These are phyloP conservation scores for Fusarium robinianum DNA, from an alignment of 2,329 filamentous ascomycete genomes.

Conservation along the genomic window DNA sequence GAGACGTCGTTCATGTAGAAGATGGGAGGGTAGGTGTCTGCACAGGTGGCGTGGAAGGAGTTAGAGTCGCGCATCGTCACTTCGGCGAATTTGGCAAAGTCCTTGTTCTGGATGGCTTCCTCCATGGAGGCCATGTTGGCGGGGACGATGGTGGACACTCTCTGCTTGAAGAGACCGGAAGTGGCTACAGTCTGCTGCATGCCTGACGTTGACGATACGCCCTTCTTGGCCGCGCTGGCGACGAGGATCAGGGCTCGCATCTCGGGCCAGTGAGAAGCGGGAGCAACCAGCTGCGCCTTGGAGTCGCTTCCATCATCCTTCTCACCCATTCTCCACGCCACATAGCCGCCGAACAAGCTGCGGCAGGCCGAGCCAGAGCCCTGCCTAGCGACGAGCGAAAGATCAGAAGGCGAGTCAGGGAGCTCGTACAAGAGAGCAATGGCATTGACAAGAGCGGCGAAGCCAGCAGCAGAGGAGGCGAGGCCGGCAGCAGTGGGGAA, in stretches of 20 bases:
- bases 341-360: slow-evolving; percentile 91
- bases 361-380: slow-evolving; percentile 95
- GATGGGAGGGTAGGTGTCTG: slow-evolving; percentile 95
- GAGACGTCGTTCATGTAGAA: slow-evolving; percentile 98
- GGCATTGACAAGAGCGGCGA: slow-evolving; percentile 75
- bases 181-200: slow-evolving; percentile 98
- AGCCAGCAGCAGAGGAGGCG: slow-evolving; percentile 71
- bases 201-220: slow-evolving; percentile 86
- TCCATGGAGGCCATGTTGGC: slow-evolving; percentile 84
- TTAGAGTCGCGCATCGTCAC: slow-evolving; percentile 98
- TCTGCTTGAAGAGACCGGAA: slow-evolving; percentile 80
- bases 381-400: slow-evolving; percentile 88
- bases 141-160: slow-evolving; percentile 78
- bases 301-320: slow-evolving; percentile 82
- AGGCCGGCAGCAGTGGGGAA: slow-evolving; percentile 97
- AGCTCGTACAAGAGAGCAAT: slow-evolving; percentile 92
- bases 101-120: slow-evolving; percentile 72
- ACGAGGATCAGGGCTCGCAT: slow-evolving; percentile 95
- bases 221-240: slow-evolving; percentile 92
- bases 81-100: slow-evolving; percentile 86
- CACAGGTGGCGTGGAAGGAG: slow-evolving; percentile 91
- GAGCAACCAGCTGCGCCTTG: slow-evolving; percentile 83
- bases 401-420: slow-evolving; percentile 76
- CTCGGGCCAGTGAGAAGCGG: slow-evolving; percentile 88
- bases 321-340: slow-evolving; percentile 86